These are phyloP conservation scores for Aspergillus bombycis DNA, from an alignment of 2,329 filamentous ascomycete species.

Conservation along the genomic window DNA sequence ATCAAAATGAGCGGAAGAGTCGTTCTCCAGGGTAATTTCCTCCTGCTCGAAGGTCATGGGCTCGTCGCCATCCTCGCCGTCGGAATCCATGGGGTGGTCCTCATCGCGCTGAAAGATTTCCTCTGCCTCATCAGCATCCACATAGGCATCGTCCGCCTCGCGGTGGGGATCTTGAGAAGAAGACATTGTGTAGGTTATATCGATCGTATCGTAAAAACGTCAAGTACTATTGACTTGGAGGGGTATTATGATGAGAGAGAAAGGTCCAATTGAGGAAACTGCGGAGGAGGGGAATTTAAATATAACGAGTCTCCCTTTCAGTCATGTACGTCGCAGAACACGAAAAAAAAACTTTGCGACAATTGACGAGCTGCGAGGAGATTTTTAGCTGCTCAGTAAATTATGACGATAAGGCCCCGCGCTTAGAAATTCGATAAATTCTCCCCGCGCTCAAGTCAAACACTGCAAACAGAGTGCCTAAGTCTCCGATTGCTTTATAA, in stretches of 20 bases:
- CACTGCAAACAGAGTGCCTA: conserved; percentile 25
- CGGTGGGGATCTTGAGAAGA: conserved; percentile 40
- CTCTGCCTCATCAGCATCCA: conserved; percentile 75
- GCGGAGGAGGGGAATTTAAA: neutral
- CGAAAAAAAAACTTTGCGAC: neutral
- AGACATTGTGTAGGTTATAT: conserved; percentile 32
- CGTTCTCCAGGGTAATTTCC: conserved; percentile 83
- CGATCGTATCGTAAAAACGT: neutral
- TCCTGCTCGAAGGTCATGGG: conserved; percentile 55
- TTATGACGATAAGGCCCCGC: conserved; percentile 19
- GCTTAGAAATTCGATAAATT: conserved; percentile 34
- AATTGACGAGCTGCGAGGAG: conserved; percentile 7
- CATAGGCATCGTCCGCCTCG: conserved; percentile 69
- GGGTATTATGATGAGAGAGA: neutral
- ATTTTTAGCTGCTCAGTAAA: conserved; percentile 15
- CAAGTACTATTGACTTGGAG: neutral
- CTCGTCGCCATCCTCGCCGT: conserved; percentile 60
- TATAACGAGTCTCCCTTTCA: neutral
- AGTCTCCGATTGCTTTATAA: neutral
- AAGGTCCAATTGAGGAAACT: neutral
- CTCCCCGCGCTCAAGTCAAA: conserved; percentile 28
- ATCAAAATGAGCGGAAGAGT: conserved; percentile 93
- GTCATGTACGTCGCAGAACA: neutral
- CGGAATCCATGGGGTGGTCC: conserved; percentile 79
- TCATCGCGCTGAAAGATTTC: conserved; percentile 72